Evolutionary conservation across 805 yeast species (phyloP).

Genomic region (Metschnikowia anglica): DNA sequence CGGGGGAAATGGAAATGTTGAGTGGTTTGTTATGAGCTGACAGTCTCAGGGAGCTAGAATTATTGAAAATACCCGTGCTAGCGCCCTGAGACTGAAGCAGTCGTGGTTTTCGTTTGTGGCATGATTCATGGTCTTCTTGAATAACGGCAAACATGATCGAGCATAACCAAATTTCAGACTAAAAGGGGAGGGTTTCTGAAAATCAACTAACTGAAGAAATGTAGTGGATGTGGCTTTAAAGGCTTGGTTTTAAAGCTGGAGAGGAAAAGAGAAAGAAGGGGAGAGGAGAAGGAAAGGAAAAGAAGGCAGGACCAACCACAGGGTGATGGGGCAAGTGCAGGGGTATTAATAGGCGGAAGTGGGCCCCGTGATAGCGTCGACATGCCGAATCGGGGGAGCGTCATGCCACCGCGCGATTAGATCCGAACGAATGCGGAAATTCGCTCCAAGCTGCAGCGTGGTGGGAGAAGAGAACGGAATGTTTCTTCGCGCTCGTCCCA

Average conservation of each 20-base stretch:
- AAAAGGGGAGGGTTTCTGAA: background rate
- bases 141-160: constrained; percentile 23
- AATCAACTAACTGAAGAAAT: background rate
- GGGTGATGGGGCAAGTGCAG: constrained; percentile 10
- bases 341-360: constrained; percentile 11
- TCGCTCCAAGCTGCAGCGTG: too few relatives aligned
- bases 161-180: constrained; percentile 12
- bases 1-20: constrained; percentile 21
- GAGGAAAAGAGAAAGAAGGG: background rate
- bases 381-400: constrained; percentile 6
- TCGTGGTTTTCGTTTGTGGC: constrained; percentile 36
- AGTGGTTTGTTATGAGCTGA: constrained; percentile 15
- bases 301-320: background rate
- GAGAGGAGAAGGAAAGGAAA: background rate
- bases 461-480: too few relatives aligned
- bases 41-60: constrained; percentile 29
- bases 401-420: constrained; percentile 4
- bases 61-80: constrained; percentile 21
- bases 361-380: constrained; percentile 11
- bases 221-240: constrained; percentile 4
- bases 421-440: background rate
- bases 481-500: too few relatives aligned
- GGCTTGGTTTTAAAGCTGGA: constrained; percentile 4
- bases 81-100: constrained; percentile 39
- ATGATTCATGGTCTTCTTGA: constrained; percentile 37